phyloP scores from a whole-genome alignment of 2,329 filamentous ascomycete genomes.

The Verticillium dahliae region DNA sequence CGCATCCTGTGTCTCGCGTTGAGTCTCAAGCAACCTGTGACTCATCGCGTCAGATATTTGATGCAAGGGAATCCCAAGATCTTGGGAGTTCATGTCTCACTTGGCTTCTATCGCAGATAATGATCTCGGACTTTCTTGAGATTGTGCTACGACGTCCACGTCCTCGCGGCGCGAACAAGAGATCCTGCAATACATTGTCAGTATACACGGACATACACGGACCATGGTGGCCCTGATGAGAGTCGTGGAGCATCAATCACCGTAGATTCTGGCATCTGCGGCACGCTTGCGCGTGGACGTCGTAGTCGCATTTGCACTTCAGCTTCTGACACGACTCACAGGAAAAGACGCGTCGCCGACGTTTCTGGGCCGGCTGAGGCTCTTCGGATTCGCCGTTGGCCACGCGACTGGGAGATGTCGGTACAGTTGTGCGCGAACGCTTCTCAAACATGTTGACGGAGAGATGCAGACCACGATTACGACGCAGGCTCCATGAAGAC shows the following conservation, averaged over 20 bases:
- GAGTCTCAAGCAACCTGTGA: neutral
- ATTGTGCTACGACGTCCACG: neutral
- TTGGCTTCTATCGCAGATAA: neutral
- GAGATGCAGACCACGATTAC: neutral
- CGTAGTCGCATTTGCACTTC: constrained; percentile 9
- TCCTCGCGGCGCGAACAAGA: neutral
- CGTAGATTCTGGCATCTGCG: constrained; percentile 9
- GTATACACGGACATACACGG: too few species aligned
- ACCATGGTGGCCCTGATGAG: neutral
- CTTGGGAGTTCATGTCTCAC: neutral
- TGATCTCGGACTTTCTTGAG: neutral
- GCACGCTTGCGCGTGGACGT: constrained; percentile 9
- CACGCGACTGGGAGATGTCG: too few species aligned
- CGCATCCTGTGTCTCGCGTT: neutral
- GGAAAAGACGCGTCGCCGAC: constrained; percentile 9
- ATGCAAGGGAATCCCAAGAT: neutral
- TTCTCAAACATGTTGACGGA: neutral
- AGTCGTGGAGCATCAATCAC: neutral
- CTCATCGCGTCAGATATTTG: neutral
- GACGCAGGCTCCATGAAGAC: neutral
- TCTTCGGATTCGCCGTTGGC: neutral
- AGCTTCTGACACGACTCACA: constrained; percentile 11
- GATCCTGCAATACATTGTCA: neutral
- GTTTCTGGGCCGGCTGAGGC: neutral
- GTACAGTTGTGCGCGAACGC: too few species aligned